Percentiles rank a stretch among this genome's conserved stretches.
Evolutionary conservation across 768 basidiomycete genomes (phyloP).

Genomic region (Thelephora aurantiotincta): DNA sequence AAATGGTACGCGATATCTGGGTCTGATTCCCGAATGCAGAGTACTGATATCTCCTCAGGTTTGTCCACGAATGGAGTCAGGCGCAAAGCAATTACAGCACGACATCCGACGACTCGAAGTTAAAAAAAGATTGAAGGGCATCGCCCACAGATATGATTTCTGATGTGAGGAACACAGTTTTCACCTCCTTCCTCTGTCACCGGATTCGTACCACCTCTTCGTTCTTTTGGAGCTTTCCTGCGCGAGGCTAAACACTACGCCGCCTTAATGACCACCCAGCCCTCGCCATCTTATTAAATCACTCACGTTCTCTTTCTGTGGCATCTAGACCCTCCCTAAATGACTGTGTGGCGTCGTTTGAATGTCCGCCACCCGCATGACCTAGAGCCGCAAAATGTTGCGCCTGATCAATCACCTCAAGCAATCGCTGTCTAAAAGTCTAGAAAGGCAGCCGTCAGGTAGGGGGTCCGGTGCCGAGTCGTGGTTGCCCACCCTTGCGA

Average conservation of each 20-base stretch:
- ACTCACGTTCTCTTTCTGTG: constrained; percentile 82
- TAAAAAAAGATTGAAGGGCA: constrained; percentile 2
- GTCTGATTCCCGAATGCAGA: constrained; percentile 5
- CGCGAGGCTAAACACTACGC: constrained; percentile 68
- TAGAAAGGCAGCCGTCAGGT: constrained; percentile 17
- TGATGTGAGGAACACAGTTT: not conserved
- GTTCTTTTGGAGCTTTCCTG: constrained; percentile 69
- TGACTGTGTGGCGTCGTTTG: constrained; percentile 46
- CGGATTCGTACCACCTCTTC: constrained; percentile 78
- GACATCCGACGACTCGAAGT: not conserved
- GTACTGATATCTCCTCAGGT: constrained; percentile 18
- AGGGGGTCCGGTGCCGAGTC: constrained; percentile 7
- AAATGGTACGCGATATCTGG: constrained; percentile 45
- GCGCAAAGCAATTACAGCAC: constrained; percentile 1
- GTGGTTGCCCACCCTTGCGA: constrained; percentile 41
- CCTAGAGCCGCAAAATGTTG: constrained; percentile 62
- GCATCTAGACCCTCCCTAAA: constrained; percentile 88
- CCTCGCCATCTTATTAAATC: not conserved
- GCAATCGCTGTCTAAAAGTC: constrained; percentile 66
- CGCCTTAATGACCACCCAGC: constrained; percentile 1
- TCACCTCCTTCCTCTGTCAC: constrained; percentile 38
- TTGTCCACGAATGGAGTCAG: constrained; percentile 12
- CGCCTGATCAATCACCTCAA: constrained; percentile 76
- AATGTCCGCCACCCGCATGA: constrained; percentile 33
- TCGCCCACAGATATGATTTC: not conserved